Conservation (phyloP, 257 asterid species). For the Eucommia ulmoides region DNA sequence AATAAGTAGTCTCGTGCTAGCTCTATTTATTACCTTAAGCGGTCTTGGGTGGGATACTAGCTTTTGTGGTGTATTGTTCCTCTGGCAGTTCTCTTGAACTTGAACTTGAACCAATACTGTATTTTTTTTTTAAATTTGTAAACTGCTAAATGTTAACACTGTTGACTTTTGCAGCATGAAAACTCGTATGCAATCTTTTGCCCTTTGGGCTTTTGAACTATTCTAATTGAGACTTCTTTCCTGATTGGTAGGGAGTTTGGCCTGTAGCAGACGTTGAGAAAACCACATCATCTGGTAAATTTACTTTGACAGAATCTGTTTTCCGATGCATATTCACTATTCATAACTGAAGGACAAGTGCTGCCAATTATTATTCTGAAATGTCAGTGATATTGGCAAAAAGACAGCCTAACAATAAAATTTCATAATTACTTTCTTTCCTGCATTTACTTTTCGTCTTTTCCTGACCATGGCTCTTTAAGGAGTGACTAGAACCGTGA, state of each 20-base stretch:
- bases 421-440: too few species aligned
- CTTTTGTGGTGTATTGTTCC: background rate
- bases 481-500: background rate
- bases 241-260: conserved; percentile 44
- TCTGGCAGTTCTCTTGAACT: background rate
- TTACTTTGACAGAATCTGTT: too few species aligned
- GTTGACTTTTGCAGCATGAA: background rate
- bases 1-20: background rate
- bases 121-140: background rate
- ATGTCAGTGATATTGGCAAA: too few species aligned
- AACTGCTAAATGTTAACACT: background rate
- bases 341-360: too few species aligned
- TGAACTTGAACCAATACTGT: background rate
- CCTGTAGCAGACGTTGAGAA: conserved; percentile 51
- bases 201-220: background rate
- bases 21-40: too few species aligned
- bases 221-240: conserved; percentile 13
- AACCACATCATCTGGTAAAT: conserved; percentile 45
- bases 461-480: too few species aligned
- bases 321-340: too few species aligned
- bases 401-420: too few species aligned
- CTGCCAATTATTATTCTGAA: too few species aligned
- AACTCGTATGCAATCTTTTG: background rate
- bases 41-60: too few species aligned
- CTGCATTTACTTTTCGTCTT: too few species aligned